phyloP scores from a whole-genome alignment of 2,329 filamentous ascomycete genomes.

The Orbilia quercus region DNA sequence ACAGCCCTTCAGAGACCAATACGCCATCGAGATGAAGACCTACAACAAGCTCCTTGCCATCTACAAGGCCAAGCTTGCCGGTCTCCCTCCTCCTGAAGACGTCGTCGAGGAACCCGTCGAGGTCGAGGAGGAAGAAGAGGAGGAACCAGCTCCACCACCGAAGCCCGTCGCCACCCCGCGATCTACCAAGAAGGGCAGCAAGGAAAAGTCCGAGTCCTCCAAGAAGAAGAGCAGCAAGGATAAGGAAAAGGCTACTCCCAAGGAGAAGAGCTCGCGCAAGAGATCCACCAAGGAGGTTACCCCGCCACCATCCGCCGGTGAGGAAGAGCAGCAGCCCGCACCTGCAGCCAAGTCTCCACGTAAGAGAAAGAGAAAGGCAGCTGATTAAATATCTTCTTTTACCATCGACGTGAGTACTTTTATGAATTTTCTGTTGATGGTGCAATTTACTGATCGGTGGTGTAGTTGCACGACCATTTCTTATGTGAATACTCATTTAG shows the following conservation, averaged over 20 bases:
- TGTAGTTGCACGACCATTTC: neutral
- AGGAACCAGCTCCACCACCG: slow-evolving; percentile 44
- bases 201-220: slow-evolving; percentile 48
- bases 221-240: slow-evolving; percentile 49
- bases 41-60: slow-evolving; percentile 44
- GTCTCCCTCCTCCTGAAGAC: slow-evolving; percentile 29
- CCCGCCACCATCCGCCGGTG: slow-evolving; percentile 48
- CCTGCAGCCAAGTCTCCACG: slow-evolving; percentile 50
- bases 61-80: slow-evolving; percentile 53
- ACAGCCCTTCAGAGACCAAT: slow-evolving; percentile 57
- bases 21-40: slow-evolving; percentile 45
- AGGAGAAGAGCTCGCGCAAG: slow-evolving; percentile 53
- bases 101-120: slow-evolving; percentile 17
- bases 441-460: too few species aligned
- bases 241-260: slow-evolving; percentile 51
- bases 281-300: slow-evolving; percentile 49
- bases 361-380: slow-evolving; percentile 54
- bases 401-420: slow-evolving; percentile 1
- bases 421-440: neutral
- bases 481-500: neutral
- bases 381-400: slow-evolving; percentile 31
- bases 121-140: slow-evolving; percentile 46
- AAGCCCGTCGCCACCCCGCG: slow-evolving; percentile 38
- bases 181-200: slow-evolving; percentile 34
- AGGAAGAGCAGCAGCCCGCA: slow-evolving; percentile 33